Conservation (phyloP, 208 protist genomes). For the Naegleria gruberi region DNA sequence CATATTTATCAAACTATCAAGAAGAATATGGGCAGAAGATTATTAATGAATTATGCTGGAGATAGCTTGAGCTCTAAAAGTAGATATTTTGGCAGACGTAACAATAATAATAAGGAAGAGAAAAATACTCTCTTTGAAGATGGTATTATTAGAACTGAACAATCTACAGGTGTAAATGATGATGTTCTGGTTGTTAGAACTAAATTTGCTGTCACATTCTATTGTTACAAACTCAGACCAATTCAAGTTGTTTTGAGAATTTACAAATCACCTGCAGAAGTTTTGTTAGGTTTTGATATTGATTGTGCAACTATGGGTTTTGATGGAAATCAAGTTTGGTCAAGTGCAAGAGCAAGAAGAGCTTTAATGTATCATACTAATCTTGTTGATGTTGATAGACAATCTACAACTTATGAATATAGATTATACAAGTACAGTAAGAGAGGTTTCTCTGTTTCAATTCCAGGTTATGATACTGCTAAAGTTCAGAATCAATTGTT, state of each 20-base stretch:
- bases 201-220: background rate
- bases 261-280: slow-evolving; percentile 32
- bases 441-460: slow-evolving; percentile 28
- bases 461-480: slow-evolving; percentile 7
- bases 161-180: background rate
- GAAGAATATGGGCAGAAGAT: background rate
- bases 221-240: background rate
- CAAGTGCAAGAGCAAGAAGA: background rate
- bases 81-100: background rate
- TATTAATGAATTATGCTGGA: too few species aligned
- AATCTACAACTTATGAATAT: slow-evolving; percentile 33
- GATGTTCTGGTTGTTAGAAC: background rate
- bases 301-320: slow-evolving; percentile 1
- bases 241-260: slow-evolving; percentile 34
- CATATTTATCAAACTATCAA: background rate
- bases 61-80: background rate
- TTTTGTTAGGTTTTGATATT: slow-evolving; percentile 35
- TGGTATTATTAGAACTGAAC: background rate
- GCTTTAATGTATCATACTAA: slow-evolving; percentile 3
- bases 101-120: background rate
- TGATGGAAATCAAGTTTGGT: background rate
- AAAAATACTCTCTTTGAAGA: background rate
- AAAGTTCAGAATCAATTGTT: background rate
- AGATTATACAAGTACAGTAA: slow-evolving; percentile 29
- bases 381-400: slow-evolving; percentile 30